These are phyloP conservation scores for Seiridium cupressi DNA, from an alignment of 2,329 filamentous ascomycete species.

Conservation along the genomic window DNA sequence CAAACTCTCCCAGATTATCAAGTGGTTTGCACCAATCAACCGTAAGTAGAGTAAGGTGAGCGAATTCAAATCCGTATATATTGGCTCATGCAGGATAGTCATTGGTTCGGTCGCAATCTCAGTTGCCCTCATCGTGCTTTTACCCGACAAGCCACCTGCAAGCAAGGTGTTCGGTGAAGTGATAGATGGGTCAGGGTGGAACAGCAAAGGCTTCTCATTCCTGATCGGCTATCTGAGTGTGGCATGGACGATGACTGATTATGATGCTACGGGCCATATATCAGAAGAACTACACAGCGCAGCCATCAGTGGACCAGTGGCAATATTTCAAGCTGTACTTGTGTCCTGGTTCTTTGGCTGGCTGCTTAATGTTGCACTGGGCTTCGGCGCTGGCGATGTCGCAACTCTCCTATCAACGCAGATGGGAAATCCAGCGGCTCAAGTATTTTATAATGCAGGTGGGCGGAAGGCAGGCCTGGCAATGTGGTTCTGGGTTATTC, in stretches of 20 bases:
- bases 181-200: constrained; percentile 62
- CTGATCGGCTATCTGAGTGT: constrained; percentile 55
- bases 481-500: constrained; percentile 62
- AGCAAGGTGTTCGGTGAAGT: constrained; percentile 61
- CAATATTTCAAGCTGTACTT: constrained; percentile 57
- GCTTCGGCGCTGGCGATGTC: constrained; percentile 60
- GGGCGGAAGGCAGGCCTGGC: constrained; percentile 53
- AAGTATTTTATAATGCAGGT: constrained; percentile 59
- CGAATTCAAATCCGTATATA: background rate
- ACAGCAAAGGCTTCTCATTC: constrained; percentile 59
- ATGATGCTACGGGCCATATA: constrained; percentile 67
- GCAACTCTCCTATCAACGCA: constrained; percentile 54
- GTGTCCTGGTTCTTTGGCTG: constrained; percentile 60
- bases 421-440: constrained; percentile 59
- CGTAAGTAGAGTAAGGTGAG: constrained; percentile 32
- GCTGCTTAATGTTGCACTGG: constrained; percentile 61
- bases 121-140: constrained; percentile 55
- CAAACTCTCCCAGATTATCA: constrained; percentile 55
- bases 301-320: constrained; percentile 56
- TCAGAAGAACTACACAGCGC: constrained; percentile 67
- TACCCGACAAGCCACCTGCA: constrained; percentile 56
- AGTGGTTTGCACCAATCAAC: constrained; percentile 68
- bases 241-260: constrained; percentile 67
- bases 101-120: constrained; percentile 60
- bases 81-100: constrained; percentile 27